A percentile compares a stretch with the other conserved stretches of the same genome.
These are phyloP conservation scores for Cyclotella sp. DNA, from an alignment of 108 stramenopile genomes.

Conservation along the genomic window DNA sequence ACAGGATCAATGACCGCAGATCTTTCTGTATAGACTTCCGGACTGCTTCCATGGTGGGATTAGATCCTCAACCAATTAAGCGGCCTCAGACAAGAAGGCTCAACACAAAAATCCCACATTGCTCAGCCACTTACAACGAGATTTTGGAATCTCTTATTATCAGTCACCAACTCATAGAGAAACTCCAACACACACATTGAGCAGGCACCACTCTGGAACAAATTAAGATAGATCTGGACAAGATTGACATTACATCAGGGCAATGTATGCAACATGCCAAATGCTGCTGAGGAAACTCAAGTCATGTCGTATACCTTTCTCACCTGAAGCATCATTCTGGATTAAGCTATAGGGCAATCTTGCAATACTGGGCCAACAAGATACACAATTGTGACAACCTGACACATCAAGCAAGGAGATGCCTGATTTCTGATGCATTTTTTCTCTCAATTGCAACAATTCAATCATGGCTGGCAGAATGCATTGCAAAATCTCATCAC, in stretches of 20 bases:
- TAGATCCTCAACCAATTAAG: not conserved
- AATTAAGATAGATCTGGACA: not conserved
- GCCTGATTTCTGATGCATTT: too few species aligned
- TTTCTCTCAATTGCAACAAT: not conserved
- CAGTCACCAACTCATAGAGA: not conserved
- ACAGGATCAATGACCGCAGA: conserved; percentile 17
- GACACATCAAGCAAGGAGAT: too few species aligned
- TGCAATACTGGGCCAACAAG: not conserved
- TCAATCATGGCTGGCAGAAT: too few species aligned
- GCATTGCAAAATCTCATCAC: not conserved
- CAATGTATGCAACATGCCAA: conserved; percentile 13
- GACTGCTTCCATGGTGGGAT: conserved; percentile 12
- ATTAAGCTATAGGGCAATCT: not conserved
- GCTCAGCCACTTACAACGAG: conserved; percentile 11
- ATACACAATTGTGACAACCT: not conserved
- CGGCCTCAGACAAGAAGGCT: conserved; percentile 2
- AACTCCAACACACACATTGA: not conserved
- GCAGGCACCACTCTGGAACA: not conserved
- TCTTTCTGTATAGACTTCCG: conserved; percentile 1
- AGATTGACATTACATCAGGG: not conserved
- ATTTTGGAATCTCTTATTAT: not conserved
- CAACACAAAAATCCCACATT: conserved; percentile 7
- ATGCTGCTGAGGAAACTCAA: conserved; percentile 19
- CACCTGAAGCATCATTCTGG: conserved; percentile 28
- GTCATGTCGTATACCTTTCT: conserved; percentile 19